These are phyloP conservation scores for Pterulicium gracile DNA, from an alignment of 1,284 basidiomycete species.

Conservation along the genomic window DNA sequence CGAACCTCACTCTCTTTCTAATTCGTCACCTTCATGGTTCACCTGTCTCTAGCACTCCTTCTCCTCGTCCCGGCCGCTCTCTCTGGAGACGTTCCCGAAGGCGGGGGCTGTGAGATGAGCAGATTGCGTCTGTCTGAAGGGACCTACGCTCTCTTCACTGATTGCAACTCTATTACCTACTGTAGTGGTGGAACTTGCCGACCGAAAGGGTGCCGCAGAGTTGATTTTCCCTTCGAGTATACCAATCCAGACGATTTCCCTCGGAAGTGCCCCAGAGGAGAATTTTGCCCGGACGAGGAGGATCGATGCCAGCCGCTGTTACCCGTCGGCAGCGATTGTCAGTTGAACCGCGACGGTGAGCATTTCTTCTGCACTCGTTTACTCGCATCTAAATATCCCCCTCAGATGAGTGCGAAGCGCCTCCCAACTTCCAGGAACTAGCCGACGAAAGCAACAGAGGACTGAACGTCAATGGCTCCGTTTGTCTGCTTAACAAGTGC, in stretches of 20 bases:
- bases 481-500: conserved; percentile 76
- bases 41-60: neutral
- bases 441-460: conserved; percentile 45
- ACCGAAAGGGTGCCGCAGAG: conserved; percentile 59
- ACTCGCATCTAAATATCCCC: neutral
- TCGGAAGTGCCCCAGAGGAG: conserved; percentile 43
- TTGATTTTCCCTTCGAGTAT: conserved; percentile 71
- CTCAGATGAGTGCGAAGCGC: conserved; percentile 65
- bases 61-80: neutral
- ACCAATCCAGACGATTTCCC: conserved; percentile 35
- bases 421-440: conserved; percentile 54
- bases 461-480: conserved; percentile 69
- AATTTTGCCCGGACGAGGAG: conserved; percentile 82
- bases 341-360: conserved; percentile 81
- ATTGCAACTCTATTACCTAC: conserved; percentile 64
- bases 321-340: conserved; percentile 58
- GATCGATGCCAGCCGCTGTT: conserved; percentile 57
- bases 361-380: conserved; percentile 4
- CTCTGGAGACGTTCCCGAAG: neutral
- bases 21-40: too few species aligned
- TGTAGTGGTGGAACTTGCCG: conserved; percentile 53
- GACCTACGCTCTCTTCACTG: conserved; percentile 67
- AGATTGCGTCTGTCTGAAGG: conserved; percentile 48
- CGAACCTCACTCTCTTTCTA: neutral
- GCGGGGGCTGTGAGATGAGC: neutral